Conservation (phyloP, 805 yeast species). For the Starmera caribaea region DNA sequence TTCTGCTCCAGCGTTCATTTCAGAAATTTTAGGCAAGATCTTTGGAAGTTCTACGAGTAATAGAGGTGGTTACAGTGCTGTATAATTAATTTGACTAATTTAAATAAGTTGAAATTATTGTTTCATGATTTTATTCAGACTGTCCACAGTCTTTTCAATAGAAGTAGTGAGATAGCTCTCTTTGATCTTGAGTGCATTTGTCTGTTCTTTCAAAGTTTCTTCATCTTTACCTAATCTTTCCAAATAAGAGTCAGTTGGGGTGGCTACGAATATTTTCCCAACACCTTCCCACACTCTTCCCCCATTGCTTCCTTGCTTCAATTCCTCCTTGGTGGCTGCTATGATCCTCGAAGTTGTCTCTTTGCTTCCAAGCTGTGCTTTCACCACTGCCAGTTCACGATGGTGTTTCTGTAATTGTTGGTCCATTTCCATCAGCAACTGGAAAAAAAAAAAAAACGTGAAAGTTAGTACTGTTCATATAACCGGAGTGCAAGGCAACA, state of each 20-base stretch:
- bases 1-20: conserved; percentile 54
- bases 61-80: conserved; percentile 92
- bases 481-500: too few relatives aligned
- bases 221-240: conserved; percentile 41
- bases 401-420: conserved; percentile 49
- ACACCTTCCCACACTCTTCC: conserved; percentile 73
- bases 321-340: conserved; percentile 46
- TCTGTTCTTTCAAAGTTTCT: conserved; percentile 44
- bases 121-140: conserved; percentile 36
- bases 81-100: too few relatives aligned
- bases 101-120: too few relatives aligned
- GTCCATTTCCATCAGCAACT: conserved; percentile 58
- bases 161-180: conserved; percentile 67
- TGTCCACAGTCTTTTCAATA: conserved; percentile 59
- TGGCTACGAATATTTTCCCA: conserved; percentile 61
- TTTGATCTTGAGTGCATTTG: conserved; percentile 56
- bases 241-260: conserved; percentile 36
- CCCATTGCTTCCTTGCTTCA: conserved; percentile 29
- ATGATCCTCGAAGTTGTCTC: conserved; percentile 43
- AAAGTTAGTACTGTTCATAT: not conserved
- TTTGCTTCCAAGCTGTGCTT: conserved; percentile 38
- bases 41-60: conserved; percentile 46
- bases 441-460: not conserved
- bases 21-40: conserved; percentile 59
- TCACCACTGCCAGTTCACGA: conserved; percentile 48